These are phyloP conservation scores for Neurospora discreta DNA, from an alignment of 495 filamentous ascomycete genomes.

Conservation along the genomic window DNA sequence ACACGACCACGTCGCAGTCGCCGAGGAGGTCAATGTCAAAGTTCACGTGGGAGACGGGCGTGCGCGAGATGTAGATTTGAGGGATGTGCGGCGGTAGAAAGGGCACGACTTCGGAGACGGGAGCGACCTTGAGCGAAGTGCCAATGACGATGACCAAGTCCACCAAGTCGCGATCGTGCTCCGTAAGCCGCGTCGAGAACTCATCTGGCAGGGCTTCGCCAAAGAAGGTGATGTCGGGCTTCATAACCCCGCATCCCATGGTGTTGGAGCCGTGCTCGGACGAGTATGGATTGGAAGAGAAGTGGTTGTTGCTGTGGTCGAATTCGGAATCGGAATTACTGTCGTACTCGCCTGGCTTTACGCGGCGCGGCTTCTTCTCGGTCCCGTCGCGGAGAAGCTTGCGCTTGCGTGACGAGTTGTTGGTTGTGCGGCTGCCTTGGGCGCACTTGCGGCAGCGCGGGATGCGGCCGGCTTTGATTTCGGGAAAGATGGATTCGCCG, in stretches of 20 bases:
- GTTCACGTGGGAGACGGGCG: constrained; percentile 76
- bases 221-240: constrained; percentile 98
- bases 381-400: constrained; percentile 58
- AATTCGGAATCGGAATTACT: constrained; percentile 63
- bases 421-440: constrained; percentile 30
- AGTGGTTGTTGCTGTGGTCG: constrained; percentile 46
- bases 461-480: constrained; percentile 64
- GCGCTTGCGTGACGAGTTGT: constrained; percentile 46
- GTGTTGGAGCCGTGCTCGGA: constrained; percentile 1
- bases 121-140: constrained; percentile 91
- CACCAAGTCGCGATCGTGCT: constrained; percentile 65
- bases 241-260: constrained; percentile 68
- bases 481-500: constrained; percentile 64
- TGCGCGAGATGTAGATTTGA: constrained; percentile 88
- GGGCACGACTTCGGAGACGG: constrained; percentile 82
- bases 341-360: constrained; percentile 42
- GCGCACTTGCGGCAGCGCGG: constrained; percentile 55
- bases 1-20: constrained; percentile 84
- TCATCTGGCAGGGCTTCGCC: constrained; percentile 77
- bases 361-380: constrained; percentile 48
- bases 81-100: constrained; percentile 69
- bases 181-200: constrained; percentile 69
- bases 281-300: constrained; percentile 17
- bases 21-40: constrained; percentile 94
- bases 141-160: constrained; percentile 97